Percentiles rank a stretch among this genome's conserved stretches.
Evolutionary conservation across 2,329 filamentous ascomycete genomes (phyloP).

Genomic region (Pyrenochaeta sp.): DNA sequence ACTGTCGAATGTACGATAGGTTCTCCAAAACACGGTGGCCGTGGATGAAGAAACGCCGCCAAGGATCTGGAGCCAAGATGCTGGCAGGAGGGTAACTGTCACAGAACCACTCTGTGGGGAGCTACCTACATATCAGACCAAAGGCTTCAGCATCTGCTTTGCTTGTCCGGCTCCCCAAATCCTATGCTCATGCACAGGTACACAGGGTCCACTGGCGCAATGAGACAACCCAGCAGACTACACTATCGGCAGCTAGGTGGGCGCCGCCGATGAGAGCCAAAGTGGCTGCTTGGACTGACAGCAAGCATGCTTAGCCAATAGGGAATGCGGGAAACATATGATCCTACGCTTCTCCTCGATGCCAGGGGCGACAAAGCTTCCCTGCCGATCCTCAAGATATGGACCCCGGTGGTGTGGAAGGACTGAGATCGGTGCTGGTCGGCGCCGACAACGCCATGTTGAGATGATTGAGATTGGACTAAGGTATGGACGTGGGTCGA

Average conservation of each 20-base stretch:
- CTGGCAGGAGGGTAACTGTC: constrained; percentile 6
- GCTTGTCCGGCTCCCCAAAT: constrained; percentile 35
- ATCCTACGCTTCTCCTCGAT: constrained; percentile 8
- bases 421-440: constrained; percentile 18
- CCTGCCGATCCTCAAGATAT: constrained; percentile 11
- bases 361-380: constrained; percentile 5
- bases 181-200: constrained; percentile 12
- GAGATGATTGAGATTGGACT: constrained; percentile 16
- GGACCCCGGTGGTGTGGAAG: constrained; percentile 17
- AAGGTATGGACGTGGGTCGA: constrained; percentile 15
- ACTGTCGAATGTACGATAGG: background rate
- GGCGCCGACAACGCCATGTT: constrained; percentile 33
- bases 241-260: constrained; percentile 8
- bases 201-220: constrained; percentile 12
- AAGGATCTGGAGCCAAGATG: constrained; percentile 3
- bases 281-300: constrained; percentile 9
- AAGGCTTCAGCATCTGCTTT: constrained; percentile 5
- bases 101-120: constrained; percentile 8
- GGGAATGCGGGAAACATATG: constrained; percentile 6
- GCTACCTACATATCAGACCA: constrained; percentile 27
- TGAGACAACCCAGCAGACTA: constrained; percentile 12
- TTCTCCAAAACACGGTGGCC: background rate
- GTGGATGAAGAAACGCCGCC: background rate
- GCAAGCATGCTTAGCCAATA: constrained; percentile 13
- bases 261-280: constrained; percentile 4